These are phyloP conservation scores for Leucogyrophana mollusca DNA, from an alignment of 768 basidiomycete species.

Conservation along the genomic window DNA sequence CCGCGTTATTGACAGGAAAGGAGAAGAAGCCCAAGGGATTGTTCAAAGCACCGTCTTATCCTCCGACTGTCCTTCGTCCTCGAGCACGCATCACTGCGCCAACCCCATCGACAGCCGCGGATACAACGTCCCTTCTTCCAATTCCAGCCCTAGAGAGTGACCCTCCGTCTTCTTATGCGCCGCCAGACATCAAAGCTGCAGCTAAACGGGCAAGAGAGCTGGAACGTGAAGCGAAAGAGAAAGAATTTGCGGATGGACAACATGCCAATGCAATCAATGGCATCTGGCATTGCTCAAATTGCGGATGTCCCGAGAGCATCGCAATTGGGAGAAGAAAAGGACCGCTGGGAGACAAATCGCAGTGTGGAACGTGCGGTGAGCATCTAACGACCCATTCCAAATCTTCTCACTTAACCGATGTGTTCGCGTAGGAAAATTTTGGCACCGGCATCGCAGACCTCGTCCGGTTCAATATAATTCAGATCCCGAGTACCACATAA, in stretches of 20 bases:
- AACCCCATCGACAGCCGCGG: constrained; percentile 67
- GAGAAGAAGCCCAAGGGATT: constrained; percentile 70
- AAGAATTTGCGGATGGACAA: constrained; percentile 79
- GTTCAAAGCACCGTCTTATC: constrained; percentile 70
- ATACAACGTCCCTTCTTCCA: constrained; percentile 47
- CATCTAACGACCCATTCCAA: too few relatives aligned
- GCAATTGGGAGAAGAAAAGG: constrained; percentile 87
- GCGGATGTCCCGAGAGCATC: constrained; percentile 85
- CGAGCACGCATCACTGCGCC: constrained; percentile 61
- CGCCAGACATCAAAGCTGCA: constrained; percentile 47
- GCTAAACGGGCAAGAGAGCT: constrained; percentile 71
- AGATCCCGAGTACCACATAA: constrained; percentile 67
- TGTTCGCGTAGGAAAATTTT: constrained; percentile 79
- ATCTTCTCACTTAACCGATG: background rate
- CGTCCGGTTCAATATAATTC: constrained; percentile 80
- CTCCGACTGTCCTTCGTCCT: constrained; percentile 51
- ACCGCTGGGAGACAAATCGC: constrained; percentile 83
- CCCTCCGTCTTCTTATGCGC: constrained; percentile 34
- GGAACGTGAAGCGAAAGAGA: constrained; percentile 81
- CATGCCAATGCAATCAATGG: constrained; percentile 81
- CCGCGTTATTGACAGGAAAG: constrained; percentile 44
- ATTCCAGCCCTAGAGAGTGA: constrained; percentile 63
- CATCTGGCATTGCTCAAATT: constrained; percentile 94
- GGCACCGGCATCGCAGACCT: constrained; percentile 82
- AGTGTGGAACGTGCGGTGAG: constrained; percentile 92